Evolutionary conservation across 805 yeast genomes (phyloP), one percentile per base, ranked within the genome.

Genomic region (Wickerhamomyces mucosus): DNA sequence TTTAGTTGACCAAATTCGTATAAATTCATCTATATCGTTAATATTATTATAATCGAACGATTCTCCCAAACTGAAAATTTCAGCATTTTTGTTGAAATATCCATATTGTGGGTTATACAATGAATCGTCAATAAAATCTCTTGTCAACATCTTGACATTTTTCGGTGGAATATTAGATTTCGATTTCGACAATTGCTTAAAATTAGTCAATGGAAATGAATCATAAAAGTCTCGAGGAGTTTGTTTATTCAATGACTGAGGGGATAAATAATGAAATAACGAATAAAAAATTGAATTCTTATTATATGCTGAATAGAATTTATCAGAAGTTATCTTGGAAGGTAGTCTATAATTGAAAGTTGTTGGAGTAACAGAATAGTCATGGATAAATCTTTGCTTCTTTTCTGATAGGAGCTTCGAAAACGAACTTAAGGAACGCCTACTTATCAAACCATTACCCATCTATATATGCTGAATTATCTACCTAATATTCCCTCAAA

Each of bases 61-160:
- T 27, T 63, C 55, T 17, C 68, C 70, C 2, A 77, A 75, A 36
- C 78, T 78, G 53, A 77, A 82, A 41, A 82, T 82, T 46, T 78
- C 81, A 7, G 81, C 94, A 41, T 80, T 80, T 42, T 74, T 69
- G 2, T 85, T 67, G 28, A 84, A 84, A 53, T 84, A 85, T 1
- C 95, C 95, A 50, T 84, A 84, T 40, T 66, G 48, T 0, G 89
- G 85, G 54, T 85, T 81, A 50, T 84, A 84, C 43, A 84, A 56
- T 14, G 89, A 77, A 51, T 84, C 94, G 45, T 83, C 94, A 35
- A 84, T 85, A 55, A 80, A 85, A 45, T 82, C 94, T 9, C 81
- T 60, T 0, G 78, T 57, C n/a, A 77, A 58, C 88, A 84, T 78
- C 50, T 79, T 78, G 6, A 74, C 69, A 18, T 67, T 63, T 20